Evolutionary conservation across 2,329 filamentous ascomycete species (phyloP).

Genomic region (Lecanicillium sp.): DNA sequence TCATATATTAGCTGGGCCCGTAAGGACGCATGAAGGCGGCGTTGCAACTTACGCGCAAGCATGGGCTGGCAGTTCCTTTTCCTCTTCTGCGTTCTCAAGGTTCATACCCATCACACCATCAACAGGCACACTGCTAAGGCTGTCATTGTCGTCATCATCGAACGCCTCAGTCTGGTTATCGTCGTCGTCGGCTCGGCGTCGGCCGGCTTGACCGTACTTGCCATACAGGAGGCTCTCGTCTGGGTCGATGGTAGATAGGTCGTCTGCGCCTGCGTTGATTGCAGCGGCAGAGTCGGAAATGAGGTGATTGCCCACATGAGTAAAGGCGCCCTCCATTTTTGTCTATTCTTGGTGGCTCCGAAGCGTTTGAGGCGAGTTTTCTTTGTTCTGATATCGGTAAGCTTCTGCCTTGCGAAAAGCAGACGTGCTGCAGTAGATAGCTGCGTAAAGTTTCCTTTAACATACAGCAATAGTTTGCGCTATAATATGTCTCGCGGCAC

Average conservation of each 20-base stretch:
- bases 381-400: background rate
- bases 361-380: too few relatives aligned
- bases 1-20: constrained; percentile 15
- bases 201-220: constrained; percentile 51
- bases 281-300: constrained; percentile 76
- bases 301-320: constrained; percentile 77
- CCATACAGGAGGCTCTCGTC: constrained; percentile 77
- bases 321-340: constrained; percentile 83
- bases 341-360: constrained; percentile 3
- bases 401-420: background rate
- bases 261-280: constrained; percentile 81
- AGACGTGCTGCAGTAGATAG: too few relatives aligned
- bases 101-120: constrained; percentile 63
- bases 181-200: constrained; percentile 75
- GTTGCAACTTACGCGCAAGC: constrained; percentile 75
- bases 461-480: too few relatives aligned
- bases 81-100: constrained; percentile 57
- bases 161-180: constrained; percentile 80
- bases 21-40: constrained; percentile 3
- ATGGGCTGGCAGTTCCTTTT: constrained; percentile 85
- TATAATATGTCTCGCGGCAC: background rate
- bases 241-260: constrained; percentile 59
- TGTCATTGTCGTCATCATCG: constrained; percentile 73
- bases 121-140: constrained; percentile 70
- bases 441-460: too few relatives aligned